A percentile compares a stretch with the other conserved stretches of the same genome.
Evolutionary conservation across 805 yeast genomes (phyloP).

Genomic region (Yarrowia sp.): DNA sequence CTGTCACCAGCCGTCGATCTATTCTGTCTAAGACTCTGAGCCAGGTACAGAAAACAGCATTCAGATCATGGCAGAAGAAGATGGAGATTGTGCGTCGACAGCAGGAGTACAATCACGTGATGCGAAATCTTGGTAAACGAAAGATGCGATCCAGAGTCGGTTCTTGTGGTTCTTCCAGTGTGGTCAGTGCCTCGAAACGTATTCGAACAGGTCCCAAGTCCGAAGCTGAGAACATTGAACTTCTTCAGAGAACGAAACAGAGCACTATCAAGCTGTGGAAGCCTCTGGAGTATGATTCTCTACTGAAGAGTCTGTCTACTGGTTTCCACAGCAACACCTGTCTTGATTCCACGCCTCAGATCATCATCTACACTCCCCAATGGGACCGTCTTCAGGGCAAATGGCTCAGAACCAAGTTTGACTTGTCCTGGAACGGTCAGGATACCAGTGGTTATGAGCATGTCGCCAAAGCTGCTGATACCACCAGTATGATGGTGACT

Average conservation of each 20-base stretch:
- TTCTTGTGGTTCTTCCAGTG: slow-evolving; percentile 36
- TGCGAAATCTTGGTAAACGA: slow-evolving; percentile 49
- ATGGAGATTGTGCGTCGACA: slow-evolving; percentile 48
- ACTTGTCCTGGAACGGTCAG: slow-evolving; percentile 50
- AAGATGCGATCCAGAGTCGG: slow-evolving; percentile 39
- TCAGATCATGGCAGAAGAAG: slow-evolving; percentile 45
- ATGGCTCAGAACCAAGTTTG: slow-evolving; percentile 59
- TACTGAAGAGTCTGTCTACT: neutral
- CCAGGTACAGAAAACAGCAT: slow-evolving; percentile 50
- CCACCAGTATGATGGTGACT: slow-evolving; percentile 4
- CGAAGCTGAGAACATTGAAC: slow-evolving; percentile 12
- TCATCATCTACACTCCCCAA: slow-evolving; percentile 49
- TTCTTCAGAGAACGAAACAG: slow-evolving; percentile 15
- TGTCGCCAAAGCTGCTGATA: slow-evolving; percentile 5
- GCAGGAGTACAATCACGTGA: slow-evolving; percentile 53
- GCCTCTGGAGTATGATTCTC: slow-evolving; percentile 38
- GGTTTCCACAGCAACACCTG: slow-evolving; percentile 16
- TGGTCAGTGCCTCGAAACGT: neutral
- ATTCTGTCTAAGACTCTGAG: slow-evolving; percentile 50
- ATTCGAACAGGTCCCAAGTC: slow-evolving; percentile 23
- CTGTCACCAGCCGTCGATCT: slow-evolving; percentile 52
- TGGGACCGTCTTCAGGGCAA: slow-evolving; percentile 57
- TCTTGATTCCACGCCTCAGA: slow-evolving; percentile 9
- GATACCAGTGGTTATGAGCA: slow-evolving; percentile 21
- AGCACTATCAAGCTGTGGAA: slow-evolving; percentile 38